Evolutionary conservation across 1,139 yeast genomes (phyloP).

Genomic region (Magnusiomyces ingens): DNA sequence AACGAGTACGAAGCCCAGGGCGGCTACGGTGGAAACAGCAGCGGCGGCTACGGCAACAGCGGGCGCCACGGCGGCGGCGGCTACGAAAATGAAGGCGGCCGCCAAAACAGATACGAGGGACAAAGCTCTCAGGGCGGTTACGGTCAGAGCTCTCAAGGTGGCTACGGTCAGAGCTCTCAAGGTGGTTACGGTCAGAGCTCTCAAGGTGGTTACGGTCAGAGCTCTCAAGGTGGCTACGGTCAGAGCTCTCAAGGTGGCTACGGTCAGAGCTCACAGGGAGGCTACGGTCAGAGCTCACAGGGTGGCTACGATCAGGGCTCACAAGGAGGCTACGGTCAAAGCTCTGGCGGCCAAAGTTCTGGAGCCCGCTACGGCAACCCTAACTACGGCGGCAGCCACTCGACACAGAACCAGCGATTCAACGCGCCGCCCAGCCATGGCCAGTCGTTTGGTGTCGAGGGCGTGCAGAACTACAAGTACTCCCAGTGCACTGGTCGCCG

Average conservation of each 20-base stretch:
- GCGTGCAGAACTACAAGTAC: constrained; percentile 46
- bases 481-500: constrained; percentile 70
- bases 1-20: too few relatives aligned
- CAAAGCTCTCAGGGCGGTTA: too few relatives aligned
- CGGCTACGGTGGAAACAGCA: too few relatives aligned
- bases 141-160: too few relatives aligned
- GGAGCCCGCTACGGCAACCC: constrained; percentile 10
- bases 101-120: too few relatives aligned
- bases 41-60: too few relatives aligned
- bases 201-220: too few relatives aligned
- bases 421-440: constrained; percentile 33
- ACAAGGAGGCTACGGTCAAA: background rate
- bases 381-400: constrained; percentile 26
- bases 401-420: constrained; percentile 22
- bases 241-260: background rate
- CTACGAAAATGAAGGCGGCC: too few relatives aligned
- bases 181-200: too few relatives aligned
- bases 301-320: background rate
- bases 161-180: too few relatives aligned
- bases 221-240: constrained; percentile 1
- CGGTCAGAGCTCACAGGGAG: background rate
- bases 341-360: background rate
- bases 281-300: background rate
- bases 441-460: constrained; percentile 34
- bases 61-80: too few relatives aligned